Conservation (phyloP, 352 stramenopile genomes). For the Albugo laibachii region DNA sequence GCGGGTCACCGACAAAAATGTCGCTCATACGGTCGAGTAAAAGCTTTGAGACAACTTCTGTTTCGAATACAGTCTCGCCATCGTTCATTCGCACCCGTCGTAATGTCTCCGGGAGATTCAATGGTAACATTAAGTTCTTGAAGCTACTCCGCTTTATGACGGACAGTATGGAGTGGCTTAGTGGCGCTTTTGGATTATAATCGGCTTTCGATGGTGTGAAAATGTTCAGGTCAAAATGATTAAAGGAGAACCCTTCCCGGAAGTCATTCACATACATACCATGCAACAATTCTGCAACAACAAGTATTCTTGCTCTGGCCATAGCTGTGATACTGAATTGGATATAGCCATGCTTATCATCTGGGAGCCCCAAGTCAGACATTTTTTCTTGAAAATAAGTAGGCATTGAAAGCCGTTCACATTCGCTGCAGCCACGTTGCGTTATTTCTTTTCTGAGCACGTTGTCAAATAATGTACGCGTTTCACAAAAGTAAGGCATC, state of each 20-base stretch:
- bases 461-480: slow-evolving; percentile 11
- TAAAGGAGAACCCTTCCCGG: slow-evolving; percentile 34
- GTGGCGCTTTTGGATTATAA: slow-evolving; percentile 30
- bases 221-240: slow-evolving; percentile 75
- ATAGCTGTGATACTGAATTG: slow-evolving; percentile 82
- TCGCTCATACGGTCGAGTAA: slow-evolving; percentile 87
- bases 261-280: slow-evolving; percentile 89
- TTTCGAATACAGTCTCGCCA: slow-evolving; percentile 29
- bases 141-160: slow-evolving; percentile 70
- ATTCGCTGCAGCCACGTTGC: slow-evolving; percentile 71
- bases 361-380: slow-evolving; percentile 62
- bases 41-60: slow-evolving; percentile 48
- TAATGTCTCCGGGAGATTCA: slow-evolving; percentile 82
- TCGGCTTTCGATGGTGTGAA: slow-evolving; percentile 74
- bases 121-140: slow-evolving; percentile 71
- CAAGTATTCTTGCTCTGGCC: slow-evolving; percentile 62
- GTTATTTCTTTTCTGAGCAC: slow-evolving; percentile 6
- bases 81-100: slow-evolving; percentile 14
- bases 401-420: slow-evolving; percentile 70
- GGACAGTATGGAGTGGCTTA: slow-evolving; percentile 53
- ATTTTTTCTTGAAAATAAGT: slow-evolving; percentile 68
- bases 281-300: slow-evolving; percentile 86
- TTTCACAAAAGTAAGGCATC: slow-evolving; percentile 49
- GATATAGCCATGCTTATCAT: slow-evolving; percentile 90
- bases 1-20: slow-evolving; percentile 79